These are phyloP conservation scores for Aspergillus candidus DNA, from an alignment of 2,329 filamentous ascomycete species.

Conservation along the genomic window DNA sequence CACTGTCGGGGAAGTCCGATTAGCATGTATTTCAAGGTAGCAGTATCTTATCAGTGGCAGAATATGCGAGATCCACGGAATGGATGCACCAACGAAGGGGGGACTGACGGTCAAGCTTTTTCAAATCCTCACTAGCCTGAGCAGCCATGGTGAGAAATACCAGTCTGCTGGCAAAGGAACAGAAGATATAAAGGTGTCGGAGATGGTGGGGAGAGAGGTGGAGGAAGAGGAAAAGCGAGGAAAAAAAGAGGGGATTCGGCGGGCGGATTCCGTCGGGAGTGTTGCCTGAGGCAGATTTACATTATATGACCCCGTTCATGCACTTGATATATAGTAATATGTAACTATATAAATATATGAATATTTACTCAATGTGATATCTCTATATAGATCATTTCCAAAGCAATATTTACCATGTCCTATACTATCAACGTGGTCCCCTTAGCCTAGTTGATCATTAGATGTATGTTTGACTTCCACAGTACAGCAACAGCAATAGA, in stretches of 20 bases:
- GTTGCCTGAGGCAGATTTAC: neutral
- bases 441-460: too few relatives aligned
- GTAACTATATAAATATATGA: too few relatives aligned
- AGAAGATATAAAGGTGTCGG: constrained; percentile 9
- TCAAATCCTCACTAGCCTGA: constrained; percentile 35
- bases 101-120: constrained; percentile 37
- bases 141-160: constrained; percentile 33
- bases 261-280: neutral
- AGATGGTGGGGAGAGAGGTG: constrained; percentile 18
- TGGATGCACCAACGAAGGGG: constrained; percentile 1
- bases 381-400: too few relatives aligned
- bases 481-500: too few relatives aligned
- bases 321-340: too few relatives aligned
- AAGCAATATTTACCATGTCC: too few relatives aligned
- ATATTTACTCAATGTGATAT: too few relatives aligned
- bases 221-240: constrained; percentile 6
- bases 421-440: too few relatives aligned
- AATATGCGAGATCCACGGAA: neutral
- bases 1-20: constrained; percentile 22
- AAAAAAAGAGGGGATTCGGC: neutral
- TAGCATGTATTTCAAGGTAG: too few relatives aligned
- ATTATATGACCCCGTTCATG: too few relatives aligned
- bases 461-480: too few relatives aligned
- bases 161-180: constrained; percentile 11
- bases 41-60: constrained; percentile 16